Conservation (phyloP, 2,329 filamentous ascomycete species). For the Aureobasidium mangrovei region DNA sequence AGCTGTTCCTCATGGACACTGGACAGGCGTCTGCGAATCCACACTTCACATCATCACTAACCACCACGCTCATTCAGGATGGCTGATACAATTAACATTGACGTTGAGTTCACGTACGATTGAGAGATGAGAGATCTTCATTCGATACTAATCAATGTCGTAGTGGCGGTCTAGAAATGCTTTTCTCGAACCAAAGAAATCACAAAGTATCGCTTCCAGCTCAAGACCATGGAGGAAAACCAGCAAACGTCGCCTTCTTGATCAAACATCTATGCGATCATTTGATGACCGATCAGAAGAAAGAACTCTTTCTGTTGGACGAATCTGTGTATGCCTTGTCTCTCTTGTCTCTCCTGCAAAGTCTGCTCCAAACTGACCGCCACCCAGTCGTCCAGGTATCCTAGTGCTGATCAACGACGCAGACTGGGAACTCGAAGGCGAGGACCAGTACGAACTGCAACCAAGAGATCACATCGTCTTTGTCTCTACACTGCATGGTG, state of each 20-base stretch:
- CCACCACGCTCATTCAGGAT: background rate
- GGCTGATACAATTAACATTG: conserved; percentile 11
- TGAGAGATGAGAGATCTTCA: conserved; percentile 11
- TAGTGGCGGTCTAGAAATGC: conserved; percentile 83
- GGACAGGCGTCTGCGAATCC: background rate
- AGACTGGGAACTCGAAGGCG: conserved; percentile 96
- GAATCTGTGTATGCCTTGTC: conserved; percentile 65
- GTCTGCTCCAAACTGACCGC: background rate
- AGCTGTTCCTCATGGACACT: no score
- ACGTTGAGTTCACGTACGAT: conserved; percentile 63
- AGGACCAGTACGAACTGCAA: conserved; percentile 80
- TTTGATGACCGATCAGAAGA: conserved; percentile 74
- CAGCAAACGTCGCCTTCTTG: conserved; percentile 64
- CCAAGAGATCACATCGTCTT: conserved; percentile 82
- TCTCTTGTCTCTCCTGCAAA: background rate
- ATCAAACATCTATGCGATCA: conserved; percentile 71
- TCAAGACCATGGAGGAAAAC: conserved; percentile 48
- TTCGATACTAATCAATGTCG: conserved; percentile 14
- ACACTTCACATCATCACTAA: background rate
- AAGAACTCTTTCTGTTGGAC: conserved; percentile 84
- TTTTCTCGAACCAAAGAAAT: conserved; percentile 75
- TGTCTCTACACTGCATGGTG: conserved; percentile 91
- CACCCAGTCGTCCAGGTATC: conserved; percentile 76
- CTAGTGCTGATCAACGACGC: conserved; percentile 95
- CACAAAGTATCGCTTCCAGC: conserved; percentile 62